A percentile compares a stretch with the other conserved stretches of the same genome.
phyloP scores from a whole-genome alignment of 257 asterid genomes.

The Scutellaria barbata region DNA sequence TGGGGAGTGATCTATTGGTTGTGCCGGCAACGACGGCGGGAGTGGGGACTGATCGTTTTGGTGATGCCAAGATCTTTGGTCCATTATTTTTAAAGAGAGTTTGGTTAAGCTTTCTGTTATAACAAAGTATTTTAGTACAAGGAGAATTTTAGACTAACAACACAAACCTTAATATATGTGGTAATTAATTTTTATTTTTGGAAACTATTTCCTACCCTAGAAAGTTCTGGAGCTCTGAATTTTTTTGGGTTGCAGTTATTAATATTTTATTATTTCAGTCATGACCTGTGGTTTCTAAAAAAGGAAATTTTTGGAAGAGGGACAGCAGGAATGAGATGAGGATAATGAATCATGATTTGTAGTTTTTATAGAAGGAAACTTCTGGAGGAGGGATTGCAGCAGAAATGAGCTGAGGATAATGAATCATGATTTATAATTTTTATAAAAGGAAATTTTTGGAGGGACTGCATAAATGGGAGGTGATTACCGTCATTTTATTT shows the following conservation, averaged over 20 bases:
- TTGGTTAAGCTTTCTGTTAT: conserved; percentile 25
- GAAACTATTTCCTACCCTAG: conserved; percentile 21
- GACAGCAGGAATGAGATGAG: too few relatives aligned
- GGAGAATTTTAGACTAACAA: neutral
- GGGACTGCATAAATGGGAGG: neutral
- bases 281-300: too few relatives aligned
- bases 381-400: too few relatives aligned
- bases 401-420: too few relatives aligned
- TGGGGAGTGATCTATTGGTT: conserved; percentile 37
- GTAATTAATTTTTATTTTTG: too few relatives aligned
- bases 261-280: neutral
- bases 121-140: conserved; percentile 30
- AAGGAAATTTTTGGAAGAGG: too few relatives aligned
- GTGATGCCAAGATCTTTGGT: conserved; percentile 28
- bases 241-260: conserved; percentile 18
- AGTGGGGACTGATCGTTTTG: neutral
- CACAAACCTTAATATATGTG: neutral
- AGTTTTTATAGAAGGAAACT: too few relatives aligned
- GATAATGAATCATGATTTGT: too few relatives aligned
- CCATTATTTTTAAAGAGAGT: neutral
- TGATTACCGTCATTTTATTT: neutral
- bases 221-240: conserved; percentile 53
- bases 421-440: neutral
- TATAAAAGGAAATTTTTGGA: conserved; percentile 40
- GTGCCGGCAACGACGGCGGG: neutral